Conservation (phyloP, 345 rosid species). For the Populus simonii region DNA sequence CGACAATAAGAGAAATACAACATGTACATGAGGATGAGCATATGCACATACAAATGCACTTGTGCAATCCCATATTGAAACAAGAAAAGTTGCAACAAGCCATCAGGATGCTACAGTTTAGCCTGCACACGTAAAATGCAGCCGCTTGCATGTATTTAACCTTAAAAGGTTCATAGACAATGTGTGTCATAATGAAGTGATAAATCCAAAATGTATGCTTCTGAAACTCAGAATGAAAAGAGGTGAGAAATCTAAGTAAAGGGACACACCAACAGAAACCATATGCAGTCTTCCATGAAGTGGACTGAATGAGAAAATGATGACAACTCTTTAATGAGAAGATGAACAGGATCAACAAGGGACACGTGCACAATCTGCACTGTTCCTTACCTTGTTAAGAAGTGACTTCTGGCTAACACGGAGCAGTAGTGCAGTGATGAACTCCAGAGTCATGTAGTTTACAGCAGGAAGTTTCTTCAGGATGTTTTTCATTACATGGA, state of each 20-base stretch:
- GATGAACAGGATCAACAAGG: too few species aligned
- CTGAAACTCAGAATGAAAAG: too few species aligned
- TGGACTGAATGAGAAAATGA: background rate
- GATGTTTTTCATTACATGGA: slow-evolving; percentile 55
- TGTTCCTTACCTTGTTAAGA: slow-evolving; percentile 64
- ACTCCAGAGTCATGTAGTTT: slow-evolving; percentile 86
- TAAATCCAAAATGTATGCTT: too few species aligned
- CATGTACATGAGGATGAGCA: background rate
- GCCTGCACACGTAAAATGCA: background rate
- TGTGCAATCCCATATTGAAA: background rate
- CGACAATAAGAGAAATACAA: background rate
- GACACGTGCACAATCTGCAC: background rate
- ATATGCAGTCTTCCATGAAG: too few species aligned
- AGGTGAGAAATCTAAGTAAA: too few species aligned
- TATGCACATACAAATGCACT: background rate
- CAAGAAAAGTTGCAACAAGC: background rate
- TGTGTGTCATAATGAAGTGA: too few species aligned
- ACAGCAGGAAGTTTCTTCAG: slow-evolving; percentile 80
- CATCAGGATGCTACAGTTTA: background rate
- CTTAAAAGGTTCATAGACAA: too few species aligned
- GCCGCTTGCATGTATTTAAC: too few species aligned
- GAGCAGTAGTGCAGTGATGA: slow-evolving; percentile 70
- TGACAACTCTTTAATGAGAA: background rate
- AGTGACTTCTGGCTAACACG: slow-evolving; percentile 78
- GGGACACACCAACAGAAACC: too few species aligned